phyloP scores from a whole-genome alignment of 2,329 filamentous ascomycete genomes.

The Colletotrichum costaricense region DNA sequence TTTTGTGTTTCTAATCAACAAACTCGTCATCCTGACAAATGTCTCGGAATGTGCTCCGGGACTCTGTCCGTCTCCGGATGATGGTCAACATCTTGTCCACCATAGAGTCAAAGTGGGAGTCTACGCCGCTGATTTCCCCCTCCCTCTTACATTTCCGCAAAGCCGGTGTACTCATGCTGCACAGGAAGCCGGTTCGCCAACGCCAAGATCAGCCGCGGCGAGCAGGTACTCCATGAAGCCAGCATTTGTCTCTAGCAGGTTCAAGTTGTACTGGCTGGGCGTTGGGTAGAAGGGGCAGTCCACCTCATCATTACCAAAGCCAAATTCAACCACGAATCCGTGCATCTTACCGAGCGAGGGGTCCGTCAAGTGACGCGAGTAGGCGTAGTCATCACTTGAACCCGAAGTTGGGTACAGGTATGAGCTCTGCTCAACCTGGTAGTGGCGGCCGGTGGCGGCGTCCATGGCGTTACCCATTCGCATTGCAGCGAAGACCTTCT shows the following conservation, averaged over 20 bases:
- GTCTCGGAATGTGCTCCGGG: neutral
- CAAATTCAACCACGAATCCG: constrained; percentile 61
- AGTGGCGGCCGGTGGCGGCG: constrained; percentile 49
- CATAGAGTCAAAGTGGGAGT: neutral
- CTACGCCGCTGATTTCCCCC: neutral
- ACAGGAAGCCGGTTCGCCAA: constrained; percentile 32
- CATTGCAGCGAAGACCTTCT: constrained; percentile 45
- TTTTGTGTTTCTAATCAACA: neutral
- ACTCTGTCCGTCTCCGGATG: neutral
- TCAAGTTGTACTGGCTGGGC: constrained; percentile 52
- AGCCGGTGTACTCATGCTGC: neutral
- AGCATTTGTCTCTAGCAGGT: constrained; percentile 56
- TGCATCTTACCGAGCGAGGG: constrained; percentile 50
- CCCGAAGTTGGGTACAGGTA: constrained; percentile 59
- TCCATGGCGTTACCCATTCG: constrained; percentile 54
- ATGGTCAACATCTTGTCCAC: neutral
- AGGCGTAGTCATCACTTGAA: constrained; percentile 58
- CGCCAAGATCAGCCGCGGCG: constrained; percentile 32
- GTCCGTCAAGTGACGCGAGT: constrained; percentile 55
- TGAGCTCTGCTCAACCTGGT: constrained; percentile 51
- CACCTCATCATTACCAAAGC: constrained; percentile 47
- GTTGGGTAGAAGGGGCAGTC: constrained; percentile 59
- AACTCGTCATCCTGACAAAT: neutral
- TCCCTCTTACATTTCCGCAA: neutral
- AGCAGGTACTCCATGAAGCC: constrained; percentile 60